Evolutionary conservation across 2,329 filamentous ascomycete genomes (phyloP), one percentile per base, ranked within the genome.

Genomic region (Cercospora nicotianae): DNA sequence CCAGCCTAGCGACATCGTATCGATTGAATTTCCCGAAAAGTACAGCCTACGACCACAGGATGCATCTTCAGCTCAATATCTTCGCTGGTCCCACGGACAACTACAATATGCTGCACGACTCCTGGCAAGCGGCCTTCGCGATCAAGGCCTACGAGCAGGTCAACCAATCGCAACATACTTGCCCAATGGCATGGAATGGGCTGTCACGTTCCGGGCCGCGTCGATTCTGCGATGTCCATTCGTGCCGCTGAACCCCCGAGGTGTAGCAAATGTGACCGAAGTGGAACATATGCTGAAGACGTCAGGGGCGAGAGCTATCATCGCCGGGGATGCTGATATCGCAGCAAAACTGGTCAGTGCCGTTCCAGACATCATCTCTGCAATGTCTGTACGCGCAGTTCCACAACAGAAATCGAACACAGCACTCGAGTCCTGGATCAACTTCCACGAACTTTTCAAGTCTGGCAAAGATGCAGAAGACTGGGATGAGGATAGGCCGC

Each of bases 191-290:
- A 57, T 58, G 18, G 64, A 69, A 53, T 69, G 55, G 10, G 64
- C 53, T 3, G 39, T 67, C 18, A 36, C 58, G 2, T 51, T 66
- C n/a, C 28, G 60, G 20, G 67, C 67, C 8, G 67, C 67, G 10
- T 36, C 55, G 13, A 67, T 60, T 6, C 36, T 67, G n/a, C 20
- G 60, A 60, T 69, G 64, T 58, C 60, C 64, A n/a, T 67, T 69
- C 23, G 64, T 69, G 18, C 67, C 67, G 42, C 53, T 69, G 13
- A 69, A 69, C 23, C 39, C 67, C 13, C 64, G 64, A 45, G 61
- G 58, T 12, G n/a, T 67, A 10, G 6, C 53, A n/a, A 69, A 69
- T 42, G 42, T 16, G 16, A 53, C 31, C 8, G 67, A 69, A 48
- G 48, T 61, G 2, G 18, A 60, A 16, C 64, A 69, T 48, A 64